Conservation (phyloP, 371 early-diverging fungal species). For the Amoeboaphelidium protococcarum region DNA sequence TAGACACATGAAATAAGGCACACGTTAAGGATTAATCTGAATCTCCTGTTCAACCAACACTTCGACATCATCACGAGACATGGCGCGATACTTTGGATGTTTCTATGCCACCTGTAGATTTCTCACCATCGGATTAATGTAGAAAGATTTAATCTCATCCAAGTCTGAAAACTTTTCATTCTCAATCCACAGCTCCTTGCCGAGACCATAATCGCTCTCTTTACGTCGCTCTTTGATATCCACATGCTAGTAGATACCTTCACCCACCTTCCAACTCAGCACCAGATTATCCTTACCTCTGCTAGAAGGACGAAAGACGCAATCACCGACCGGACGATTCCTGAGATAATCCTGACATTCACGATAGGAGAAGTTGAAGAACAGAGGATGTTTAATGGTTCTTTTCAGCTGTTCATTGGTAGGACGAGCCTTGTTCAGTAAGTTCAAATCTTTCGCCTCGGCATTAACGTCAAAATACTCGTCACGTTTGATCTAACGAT, state of each 20-base stretch:
- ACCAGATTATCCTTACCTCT: conserved; percentile 57
- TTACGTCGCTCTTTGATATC: conserved; percentile 4
- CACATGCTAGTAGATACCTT: conserved; percentile 59
- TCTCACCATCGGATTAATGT: not conserved
- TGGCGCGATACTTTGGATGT: not conserved
- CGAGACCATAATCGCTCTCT: not conserved
- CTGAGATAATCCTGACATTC: conserved; percentile 48
- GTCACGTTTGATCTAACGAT: not conserved
- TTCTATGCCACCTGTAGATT: no score
- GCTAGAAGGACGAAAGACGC: conserved; percentile 79
- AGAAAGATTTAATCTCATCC: not conserved
- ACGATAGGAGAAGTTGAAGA: conserved; percentile 34
- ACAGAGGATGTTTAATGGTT: conserved; percentile 52
- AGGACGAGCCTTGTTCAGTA: not conserved
- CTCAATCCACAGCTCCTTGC: not conserved
- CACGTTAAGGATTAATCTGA: not conserved
- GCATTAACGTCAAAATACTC: not conserved
- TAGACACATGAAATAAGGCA: not conserved
- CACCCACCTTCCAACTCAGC: conserved; percentile 75
- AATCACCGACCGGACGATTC: conserved; percentile 31
- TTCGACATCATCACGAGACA: not conserved
- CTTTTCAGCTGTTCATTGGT: conserved; percentile 8
- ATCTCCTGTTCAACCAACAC: not conserved
- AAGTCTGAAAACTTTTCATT: not conserved
- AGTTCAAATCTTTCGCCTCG: not conserved